Conservation (phyloP, 2,329 filamentous ascomycete genomes). For the Fusarium nelsonii region DNA sequence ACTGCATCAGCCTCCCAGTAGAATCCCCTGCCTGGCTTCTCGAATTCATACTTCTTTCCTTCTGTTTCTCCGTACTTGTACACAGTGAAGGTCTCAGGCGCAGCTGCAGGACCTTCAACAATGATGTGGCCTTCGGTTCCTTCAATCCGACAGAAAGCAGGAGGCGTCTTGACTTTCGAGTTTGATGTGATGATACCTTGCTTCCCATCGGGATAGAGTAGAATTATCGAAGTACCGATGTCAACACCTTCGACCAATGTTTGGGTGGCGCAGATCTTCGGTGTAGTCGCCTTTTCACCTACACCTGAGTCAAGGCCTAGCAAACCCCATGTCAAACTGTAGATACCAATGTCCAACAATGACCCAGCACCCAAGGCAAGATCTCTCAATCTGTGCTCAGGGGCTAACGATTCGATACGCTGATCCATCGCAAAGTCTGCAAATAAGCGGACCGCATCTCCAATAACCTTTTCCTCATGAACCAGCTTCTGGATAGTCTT, state of each 20-base stretch:
- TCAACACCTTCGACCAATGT: slow-evolving; percentile 53
- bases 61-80: slow-evolving; percentile 45
- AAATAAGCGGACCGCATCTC: slow-evolving; percentile 54
- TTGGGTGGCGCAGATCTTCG: slow-evolving; percentile 55
- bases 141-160: slow-evolving; percentile 56
- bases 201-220: slow-evolving; percentile 55
- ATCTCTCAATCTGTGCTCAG: slow-evolving; percentile 53
- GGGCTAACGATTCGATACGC: slow-evolving; percentile 50
- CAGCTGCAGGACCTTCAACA: slow-evolving; percentile 52
- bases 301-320: slow-evolving; percentile 51
- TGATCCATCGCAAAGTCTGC: slow-evolving; percentile 57
- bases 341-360: slow-evolving; percentile 60
- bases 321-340: slow-evolving; percentile 57
- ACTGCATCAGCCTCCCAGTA: slow-evolving; percentile 61
- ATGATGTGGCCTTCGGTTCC: slow-evolving; percentile 55
- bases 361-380: slow-evolving; percentile 57
- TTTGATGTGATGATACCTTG: slow-evolving; percentile 59
- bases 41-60: slow-evolving; percentile 54
- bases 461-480: slow-evolving; percentile 56
- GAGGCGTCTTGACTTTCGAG: slow-evolving; percentile 44
- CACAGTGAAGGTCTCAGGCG: slow-evolving; percentile 54
- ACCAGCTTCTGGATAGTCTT: slow-evolving; percentile 52
- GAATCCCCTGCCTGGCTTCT: slow-evolving; percentile 54
- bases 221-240: slow-evolving; percentile 53
- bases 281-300: slow-evolving; percentile 45